These are phyloP conservation scores for Colletotrichum sp. DNA, from an alignment of 2,329 filamentous ascomycete genomes.

Conservation along the genomic window DNA sequence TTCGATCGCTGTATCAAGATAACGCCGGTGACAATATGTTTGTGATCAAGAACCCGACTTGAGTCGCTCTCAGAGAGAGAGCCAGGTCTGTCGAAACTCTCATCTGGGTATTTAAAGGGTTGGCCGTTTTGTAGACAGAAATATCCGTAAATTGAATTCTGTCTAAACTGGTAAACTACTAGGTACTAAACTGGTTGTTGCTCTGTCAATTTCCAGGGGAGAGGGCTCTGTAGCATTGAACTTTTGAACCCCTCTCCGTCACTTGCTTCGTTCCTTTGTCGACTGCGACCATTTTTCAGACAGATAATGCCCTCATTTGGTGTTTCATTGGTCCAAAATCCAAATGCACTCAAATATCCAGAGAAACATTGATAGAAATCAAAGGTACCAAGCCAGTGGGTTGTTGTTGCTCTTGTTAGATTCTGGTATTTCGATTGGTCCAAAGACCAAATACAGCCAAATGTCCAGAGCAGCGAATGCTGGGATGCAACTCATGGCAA, in stretches of 20 bases:
- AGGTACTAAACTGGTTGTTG: not conserved
- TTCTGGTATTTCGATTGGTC: not conserved
- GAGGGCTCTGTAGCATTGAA: not conserved
- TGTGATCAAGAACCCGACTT: too few relatives aligned
- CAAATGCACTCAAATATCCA: too few relatives aligned
- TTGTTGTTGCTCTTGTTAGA: too few relatives aligned
- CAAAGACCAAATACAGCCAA: not conserved
- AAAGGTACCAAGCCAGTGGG: too few relatives aligned
- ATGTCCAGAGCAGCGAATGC: rapidly evolving
- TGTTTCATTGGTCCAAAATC: too few relatives aligned
- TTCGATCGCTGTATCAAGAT: not conserved
- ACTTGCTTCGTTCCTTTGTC: not conserved
- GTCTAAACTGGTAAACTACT: not conserved
- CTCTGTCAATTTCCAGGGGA: rapidly evolving
- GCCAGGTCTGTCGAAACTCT: too few relatives aligned
- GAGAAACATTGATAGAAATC: too few relatives aligned
- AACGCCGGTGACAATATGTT: too few relatives aligned
- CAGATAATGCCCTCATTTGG: not conserved
- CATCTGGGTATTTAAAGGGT: too few relatives aligned
- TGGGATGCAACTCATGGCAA: too few relatives aligned
- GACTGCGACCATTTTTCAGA: not conserved
- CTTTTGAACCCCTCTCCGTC: not conserved
- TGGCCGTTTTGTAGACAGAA: not conserved
- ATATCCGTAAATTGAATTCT: not conserved
- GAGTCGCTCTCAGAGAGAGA: too few relatives aligned